Evolutionary conservation across 352 stramenopile species (phyloP), one percentile per base, ranked within the genome.

Genomic region (Thraustotheca clavata): DNA sequence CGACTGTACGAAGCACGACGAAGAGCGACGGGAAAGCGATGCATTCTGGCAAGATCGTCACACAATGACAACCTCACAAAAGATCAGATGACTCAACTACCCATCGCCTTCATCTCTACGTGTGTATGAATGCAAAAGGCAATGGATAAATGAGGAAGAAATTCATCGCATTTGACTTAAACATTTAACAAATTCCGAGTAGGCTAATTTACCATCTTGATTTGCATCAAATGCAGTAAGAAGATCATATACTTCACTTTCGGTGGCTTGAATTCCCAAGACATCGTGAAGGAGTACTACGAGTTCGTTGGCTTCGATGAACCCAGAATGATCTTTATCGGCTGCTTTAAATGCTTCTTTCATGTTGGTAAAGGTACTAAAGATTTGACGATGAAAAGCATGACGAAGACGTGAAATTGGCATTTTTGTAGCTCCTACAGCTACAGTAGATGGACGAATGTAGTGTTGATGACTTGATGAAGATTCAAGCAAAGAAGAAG

Each of bases 321-420:
- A 65, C 11, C 57, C 57, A 7, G 57, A 65, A 8, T 46, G 35
- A 34, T 65, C 57, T 11, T 43, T 47, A n/a, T 65, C 57, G 3
- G 57, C 57, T 14, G 57, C 57, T 43, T 65, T 65, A 46, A 65
- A 65, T 20, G 57, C 57, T n/a, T 65, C 57, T 33, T 65, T 65
- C 57, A 65, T 65, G 57, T 43, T 65, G 11, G 24, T 65, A 20
- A 54, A 65, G 1, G 47, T 43, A 11, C 57, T 46, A 55, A 65
- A 65, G n/a, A 65, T 24, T 33, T 65, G 57, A 5, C 41, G 57
- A 11, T 39, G 24, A n/a, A 65, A 54, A 8, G 14, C 57, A n/a
- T 54, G 24, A 24, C 32, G 35, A 27, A 65, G 46, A 4, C 27
- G 14, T 18, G 22, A 55, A 12, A n/a, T 60, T 38, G 43, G 7